These are phyloP conservation scores for Colletotrichum karsti DNA, from an alignment of 2,329 filamentous ascomycete genomes.

Conservation along the genomic window DNA sequence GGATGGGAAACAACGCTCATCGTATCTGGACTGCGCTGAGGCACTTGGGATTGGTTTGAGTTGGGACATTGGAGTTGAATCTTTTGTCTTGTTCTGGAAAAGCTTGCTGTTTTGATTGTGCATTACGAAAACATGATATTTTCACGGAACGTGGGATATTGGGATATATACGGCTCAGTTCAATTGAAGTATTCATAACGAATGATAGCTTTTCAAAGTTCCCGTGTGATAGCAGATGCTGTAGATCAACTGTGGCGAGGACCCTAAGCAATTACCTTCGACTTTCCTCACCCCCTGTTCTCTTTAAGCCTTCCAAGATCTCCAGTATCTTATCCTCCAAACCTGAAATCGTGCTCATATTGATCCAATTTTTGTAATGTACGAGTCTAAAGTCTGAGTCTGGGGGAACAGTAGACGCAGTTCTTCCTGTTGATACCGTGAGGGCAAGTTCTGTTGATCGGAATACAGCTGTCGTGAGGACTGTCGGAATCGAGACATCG, in stretches of 20 bases:
- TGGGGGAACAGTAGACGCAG: neutral
- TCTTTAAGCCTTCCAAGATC: neutral
- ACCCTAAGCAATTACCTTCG: neutral
- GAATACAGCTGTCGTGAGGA: neutral
- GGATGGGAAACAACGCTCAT: conserved; percentile 15
- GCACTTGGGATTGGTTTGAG: conserved; percentile 16
- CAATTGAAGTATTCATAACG: too few relatives aligned
- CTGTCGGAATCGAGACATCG: neutral
- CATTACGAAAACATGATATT: too few relatives aligned
- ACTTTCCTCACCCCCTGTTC: neutral
- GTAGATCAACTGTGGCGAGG: too few relatives aligned
- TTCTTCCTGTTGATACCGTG: neutral
- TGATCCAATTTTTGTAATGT: neutral
- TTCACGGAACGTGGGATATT: too few relatives aligned
- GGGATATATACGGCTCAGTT: too few relatives aligned
- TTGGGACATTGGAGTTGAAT: neutral
- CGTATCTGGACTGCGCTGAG: conserved; percentile 23
- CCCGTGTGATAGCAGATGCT: neutral
- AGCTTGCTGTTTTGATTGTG: neutral
- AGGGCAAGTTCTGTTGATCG: neutral
- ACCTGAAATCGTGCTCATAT: neutral
- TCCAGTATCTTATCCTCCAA: neutral
- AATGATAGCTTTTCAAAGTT: too few relatives aligned
- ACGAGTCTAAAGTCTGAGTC: neutral
- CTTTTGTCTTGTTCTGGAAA: neutral